Percentiles rank a stretch among this genome's conserved stretches.
Conservation (phyloP, 768 basidiomycete species). For the Suillus plorans region DNA sequence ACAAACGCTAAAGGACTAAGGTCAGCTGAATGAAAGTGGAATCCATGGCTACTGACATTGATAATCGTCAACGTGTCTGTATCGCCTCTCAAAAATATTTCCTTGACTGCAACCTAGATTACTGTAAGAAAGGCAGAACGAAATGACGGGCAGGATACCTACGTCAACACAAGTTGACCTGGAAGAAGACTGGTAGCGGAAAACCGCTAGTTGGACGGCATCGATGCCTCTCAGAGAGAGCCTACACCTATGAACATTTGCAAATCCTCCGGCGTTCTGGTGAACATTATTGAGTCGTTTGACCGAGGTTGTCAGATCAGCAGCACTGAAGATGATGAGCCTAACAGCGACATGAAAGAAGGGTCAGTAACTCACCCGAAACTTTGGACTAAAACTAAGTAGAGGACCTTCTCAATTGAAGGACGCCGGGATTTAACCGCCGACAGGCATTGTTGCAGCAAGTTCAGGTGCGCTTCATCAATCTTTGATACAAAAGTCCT, state of each 20-base stretch:
- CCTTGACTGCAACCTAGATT: conserved; percentile 1
- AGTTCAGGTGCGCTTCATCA: background rate
- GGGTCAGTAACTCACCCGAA: background rate
- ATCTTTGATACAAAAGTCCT: background rate
- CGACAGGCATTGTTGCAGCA: background rate
- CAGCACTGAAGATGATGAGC: background rate
- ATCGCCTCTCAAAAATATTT: background rate
- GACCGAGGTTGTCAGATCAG: background rate
- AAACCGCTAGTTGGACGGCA: background rate
- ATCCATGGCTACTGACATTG: background rate
- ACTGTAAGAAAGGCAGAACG: background rate
- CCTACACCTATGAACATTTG: background rate
- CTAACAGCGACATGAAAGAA: background rate
- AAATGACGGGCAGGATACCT: background rate
- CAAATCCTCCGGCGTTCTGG: background rate
- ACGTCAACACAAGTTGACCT: background rate
- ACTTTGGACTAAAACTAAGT: background rate
- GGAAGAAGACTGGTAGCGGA: background rate
- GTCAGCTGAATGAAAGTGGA: background rate
- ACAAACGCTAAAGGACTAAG: conserved; percentile 18
- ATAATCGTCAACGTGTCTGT: background rate
- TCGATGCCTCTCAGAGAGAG: background rate
- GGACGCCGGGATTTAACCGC: background rate
- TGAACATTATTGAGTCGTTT: background rate
- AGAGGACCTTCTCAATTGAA: background rate